Base-by-base conservation (phyloP, 1,284 basidiomycete genomes). In the Heterobasidion parviporum region DNA sequence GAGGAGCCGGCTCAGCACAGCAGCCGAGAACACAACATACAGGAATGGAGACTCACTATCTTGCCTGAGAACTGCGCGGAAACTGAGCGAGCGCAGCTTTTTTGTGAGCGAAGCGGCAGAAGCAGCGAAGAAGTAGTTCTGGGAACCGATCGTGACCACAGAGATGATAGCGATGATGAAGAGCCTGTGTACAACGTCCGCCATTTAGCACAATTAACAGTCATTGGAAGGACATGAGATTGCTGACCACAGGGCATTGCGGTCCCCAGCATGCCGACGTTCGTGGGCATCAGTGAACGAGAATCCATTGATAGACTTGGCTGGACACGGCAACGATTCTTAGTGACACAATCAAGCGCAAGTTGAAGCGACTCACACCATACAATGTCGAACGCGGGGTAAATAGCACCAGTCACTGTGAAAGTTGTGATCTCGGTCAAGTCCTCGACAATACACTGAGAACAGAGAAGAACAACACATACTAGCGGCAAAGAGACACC, bases 331-430 rank as follows among this genome's bases (percentile, higher is more conserved):
- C 14, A 20, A 49, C 38, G 15, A n/a, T 41, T n/a, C 12, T 41
- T n/a, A 41, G 38, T 7, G 15, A n/a, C 4, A 26, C 4, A 3
- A 26, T 26, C 2, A 26, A 26, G 3, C 2, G 2, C 15, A 41
- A 41, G 38, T n/a, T 2, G 6, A 3, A n/a, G 6, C 3, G 38
- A 41, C 47, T 26, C 7, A 49, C 47, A 49, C 67, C 87, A 96
- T 4, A 96, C 78, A 59, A 97, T 82, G 64, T 90, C 86, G 64
- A 94, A 92, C 2, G 81, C 80, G 1, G 96, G 96, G 67, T 94
- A 95, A 16, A 94, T 85, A 68, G 87, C 81, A 56, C 95, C 94
- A 49, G 80, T 79, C 52, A 79, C 72, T 73, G 55, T 8, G 20
- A 51, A 56, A 66, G 33, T 12, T 15, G 50, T 2, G 4, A 20